These are phyloP conservation scores for Beta lomatogona DNA, from an alignment of 179 eudicot species.

Conservation along the genomic window DNA sequence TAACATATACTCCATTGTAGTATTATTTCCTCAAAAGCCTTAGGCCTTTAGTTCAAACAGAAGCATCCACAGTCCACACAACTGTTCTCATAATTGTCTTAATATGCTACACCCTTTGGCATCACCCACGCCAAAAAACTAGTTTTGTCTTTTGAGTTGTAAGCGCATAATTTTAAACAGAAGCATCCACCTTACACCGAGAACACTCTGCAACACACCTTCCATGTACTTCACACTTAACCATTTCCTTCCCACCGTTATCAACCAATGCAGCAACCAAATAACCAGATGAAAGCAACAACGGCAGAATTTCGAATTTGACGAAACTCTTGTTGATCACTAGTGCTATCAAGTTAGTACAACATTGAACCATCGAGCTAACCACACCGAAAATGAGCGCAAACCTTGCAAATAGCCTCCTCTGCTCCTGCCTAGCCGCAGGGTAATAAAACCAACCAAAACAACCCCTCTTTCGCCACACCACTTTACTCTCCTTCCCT, in stretches of 20 bases:
- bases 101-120: no score
- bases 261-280: background rate
- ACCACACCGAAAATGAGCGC: conserved; percentile 10
- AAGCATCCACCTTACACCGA: background rate
- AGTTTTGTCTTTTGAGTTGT: no score
- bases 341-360: background rate
- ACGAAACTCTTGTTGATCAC: background rate
- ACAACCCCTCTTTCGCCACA: conserved; percentile 16
- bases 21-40: no score
- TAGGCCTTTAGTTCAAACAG: no score
- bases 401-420: background rate
- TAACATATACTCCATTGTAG: no score
- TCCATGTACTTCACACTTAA: background rate
- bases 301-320: background rate
- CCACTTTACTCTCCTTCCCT: background rate
- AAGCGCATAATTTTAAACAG: background rate
- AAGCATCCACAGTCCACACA: no score
- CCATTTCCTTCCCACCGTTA: conserved; percentile 3
- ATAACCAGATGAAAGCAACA: conserved; percentile 14
- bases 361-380: conserved; percentile 15
- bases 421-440: background rate
- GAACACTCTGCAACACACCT: background rate
- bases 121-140: no score
- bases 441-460: conserved; percentile 17
- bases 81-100: no score